Evolutionary conservation across 2,329 filamentous ascomycete genomes (phyloP), one percentile per base, ranked within the genome.

Genomic region (Gnomoniopsis sp.): DNA sequence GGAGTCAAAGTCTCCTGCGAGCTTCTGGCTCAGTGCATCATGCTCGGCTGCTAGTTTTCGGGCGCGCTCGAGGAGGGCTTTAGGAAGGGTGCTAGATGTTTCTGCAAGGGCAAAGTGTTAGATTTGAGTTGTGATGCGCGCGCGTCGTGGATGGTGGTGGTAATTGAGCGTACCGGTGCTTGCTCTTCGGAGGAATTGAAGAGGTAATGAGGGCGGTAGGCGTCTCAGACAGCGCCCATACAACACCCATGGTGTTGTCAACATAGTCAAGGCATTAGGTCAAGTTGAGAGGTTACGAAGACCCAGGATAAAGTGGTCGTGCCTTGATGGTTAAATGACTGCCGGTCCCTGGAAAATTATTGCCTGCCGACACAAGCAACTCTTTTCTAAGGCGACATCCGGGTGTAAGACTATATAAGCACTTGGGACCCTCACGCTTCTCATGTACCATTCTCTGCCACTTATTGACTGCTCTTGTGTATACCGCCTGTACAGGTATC

Each of bases 11-110:
- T 76, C 73, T 30, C 75, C 72, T 46, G 77, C 77, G 22, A 88
- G 79, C 19, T 76, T 70, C 26, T 70, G 70, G 51, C 77, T 76
- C n/a, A 89, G 76, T 48, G 75, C 71, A 33, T 79, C 75, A 66
- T 88, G 81, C 64, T 89, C 86, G 63, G 74, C 73, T 0, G 83
- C 76, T 48, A 89, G 74, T 60, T 76, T 77, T 34, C 79, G 78
- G 10, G 87, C 87, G 62, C 87, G 82, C 46, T 80, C 76, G 58
- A 89, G 78, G 55, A 89, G 79, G 46, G 79, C 79, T 11, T 77
- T 74, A 0, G 84, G 81, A 22, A 85, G 75, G 14, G 68, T 65
- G 38, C 67, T 67, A 65, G 47, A 43, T 4, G 49, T 48, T 23
- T 60, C 57, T 62, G 53, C 49, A 41, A n/a, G 51, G 44, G 33